These are phyloP conservation scores for Monosporascus sp. DNA, from an alignment of 2,329 filamentous ascomycete genomes.

Conservation along the genomic window DNA sequence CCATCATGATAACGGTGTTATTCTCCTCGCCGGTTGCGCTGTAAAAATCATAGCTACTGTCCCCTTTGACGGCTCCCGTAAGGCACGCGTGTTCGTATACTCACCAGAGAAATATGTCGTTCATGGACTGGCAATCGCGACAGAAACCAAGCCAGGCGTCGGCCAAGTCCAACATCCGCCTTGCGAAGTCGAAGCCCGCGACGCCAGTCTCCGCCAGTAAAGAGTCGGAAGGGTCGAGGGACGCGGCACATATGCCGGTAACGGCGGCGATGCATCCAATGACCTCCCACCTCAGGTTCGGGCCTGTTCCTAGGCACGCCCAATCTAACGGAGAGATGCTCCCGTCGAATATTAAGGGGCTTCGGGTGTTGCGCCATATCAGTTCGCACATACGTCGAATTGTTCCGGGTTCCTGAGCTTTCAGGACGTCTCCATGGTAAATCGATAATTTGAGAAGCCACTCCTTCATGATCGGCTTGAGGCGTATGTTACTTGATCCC, in stretches of 20 bases:
- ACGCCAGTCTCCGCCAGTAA: constrained; percentile 23
- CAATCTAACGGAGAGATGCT: constrained; percentile 24
- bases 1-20: constrained; percentile 26
- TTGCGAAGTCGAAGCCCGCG: constrained; percentile 19
- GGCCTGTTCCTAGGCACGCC: constrained; percentile 23
- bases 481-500: constrained; percentile 19
- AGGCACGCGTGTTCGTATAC: constrained; percentile 20
- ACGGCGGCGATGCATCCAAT: constrained; percentile 27
- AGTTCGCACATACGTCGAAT: constrained; percentile 27
- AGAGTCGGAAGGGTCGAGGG: constrained; percentile 20
- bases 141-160: constrained; percentile 26
- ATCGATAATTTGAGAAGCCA: constrained; percentile 27
- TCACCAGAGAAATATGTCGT: constrained; percentile 30
- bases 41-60: constrained; percentile 24
- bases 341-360: constrained; percentile 20
- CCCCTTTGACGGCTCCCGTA: constrained; percentile 20
- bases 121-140: constrained; percentile 27
- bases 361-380: constrained; percentile 30
- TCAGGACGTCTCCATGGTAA: constrained; percentile 22
- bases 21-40: constrained; percentile 25
- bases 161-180: constrained; percentile 24
- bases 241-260: constrained; percentile 22
- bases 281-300: constrained; percentile 31
- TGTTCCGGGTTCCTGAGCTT: constrained; percentile 26
- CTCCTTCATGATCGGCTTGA: constrained; percentile 27